Base-by-base conservation (phyloP, 2,329 filamentous ascomycete species). In the Clonostachys byssicola region DNA sequence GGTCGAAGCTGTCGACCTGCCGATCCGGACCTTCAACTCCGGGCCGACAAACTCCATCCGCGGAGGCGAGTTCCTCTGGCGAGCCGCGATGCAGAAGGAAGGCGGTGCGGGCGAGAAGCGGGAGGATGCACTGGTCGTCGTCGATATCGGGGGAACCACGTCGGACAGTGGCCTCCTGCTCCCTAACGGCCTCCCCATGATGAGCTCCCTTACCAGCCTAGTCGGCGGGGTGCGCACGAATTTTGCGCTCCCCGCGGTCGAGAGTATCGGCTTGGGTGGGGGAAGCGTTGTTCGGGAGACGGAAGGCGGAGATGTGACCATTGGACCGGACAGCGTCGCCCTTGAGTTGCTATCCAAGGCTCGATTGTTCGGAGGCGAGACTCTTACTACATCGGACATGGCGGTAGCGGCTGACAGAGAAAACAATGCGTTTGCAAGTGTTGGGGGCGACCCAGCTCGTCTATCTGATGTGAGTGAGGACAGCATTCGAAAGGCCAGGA, bases 131-230 rank as follows among this genome's bases (percentile, higher is more conserved):
- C 47, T 40, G 54, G 78, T 86, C 66, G 82, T 86, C 0, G 76
- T 86, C 3, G 83, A 87, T 54, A 78, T 87, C 45, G 83, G 83
- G 1, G 83, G 83, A 3, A 87, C 83, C 0, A 86, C 83, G 0
- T 78, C 81, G 0, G 83, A 86, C 53, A 78, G 85, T 10, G 81
- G 83, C 0, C 61, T 84, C 1, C 60, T 87, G 5, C 69, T 82
- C 6, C 70, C 75, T 0, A 85, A 77, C 43, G 83, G 83, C 0
- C 83, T 86, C 44, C 84, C 83, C 1, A 71, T 81, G 34, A 79
- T 85, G 58, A 75, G 80, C 44, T 77, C 81, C 6, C 80, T 81
- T 0, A 85, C 81, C 51, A 82, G 77, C 34, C 75, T 83, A 33
- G 65, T 86, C 3, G 78, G 77, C 0, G 83, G 83, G 0, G 78